A percentile compares a stretch with the other conserved stretches of the same genome.
Conservation (phyloP, 129 eudicot genomes). For the Escallonia rubra region DNA sequence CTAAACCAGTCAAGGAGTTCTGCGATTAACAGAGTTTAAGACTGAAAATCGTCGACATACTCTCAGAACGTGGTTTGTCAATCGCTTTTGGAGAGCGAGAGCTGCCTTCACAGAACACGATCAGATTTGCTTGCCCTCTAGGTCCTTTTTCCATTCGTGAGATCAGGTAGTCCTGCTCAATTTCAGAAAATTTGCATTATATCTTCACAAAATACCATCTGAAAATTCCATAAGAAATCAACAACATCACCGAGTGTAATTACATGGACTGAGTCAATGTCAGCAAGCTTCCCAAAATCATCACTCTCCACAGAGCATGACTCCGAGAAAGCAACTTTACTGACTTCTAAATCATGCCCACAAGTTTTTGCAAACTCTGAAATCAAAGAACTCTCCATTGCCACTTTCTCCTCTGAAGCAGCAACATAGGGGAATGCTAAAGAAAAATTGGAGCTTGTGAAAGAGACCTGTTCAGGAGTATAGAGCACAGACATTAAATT, state of each 20-base stretch:
- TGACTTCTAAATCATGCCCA: constrained; percentile 42
- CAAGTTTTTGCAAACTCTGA: constrained; percentile 71
- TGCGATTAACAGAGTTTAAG: background rate
- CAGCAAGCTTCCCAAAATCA: constrained; percentile 51
- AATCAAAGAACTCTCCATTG: constrained; percentile 64
- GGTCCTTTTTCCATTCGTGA: constrained; percentile 47
- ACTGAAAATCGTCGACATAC: constrained; percentile 24
- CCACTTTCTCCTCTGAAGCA: constrained; percentile 50
- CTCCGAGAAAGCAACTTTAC: constrained; percentile 50
- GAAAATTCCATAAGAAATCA: constrained; percentile 2
- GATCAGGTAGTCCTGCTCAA: constrained; percentile 54
- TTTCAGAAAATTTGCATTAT: constrained; percentile 7
- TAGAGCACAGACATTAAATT: background rate
- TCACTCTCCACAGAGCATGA: constrained; percentile 68
- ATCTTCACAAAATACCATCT: background rate
- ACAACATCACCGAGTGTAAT: constrained; percentile 3
- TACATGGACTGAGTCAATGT: constrained; percentile 62
- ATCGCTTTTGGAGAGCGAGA: constrained; percentile 22
- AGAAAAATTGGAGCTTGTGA: constrained; percentile 65
- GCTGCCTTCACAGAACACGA: constrained; percentile 58
- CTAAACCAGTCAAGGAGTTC: background rate
- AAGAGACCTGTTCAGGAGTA: constrained; percentile 52
- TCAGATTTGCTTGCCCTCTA: constrained; percentile 50
- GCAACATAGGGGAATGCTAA: constrained; percentile 81
- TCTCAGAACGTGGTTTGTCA: constrained; percentile 52